Conservation (phyloP, 805 yeast species). For the Spathaspora gorwiae region DNA sequence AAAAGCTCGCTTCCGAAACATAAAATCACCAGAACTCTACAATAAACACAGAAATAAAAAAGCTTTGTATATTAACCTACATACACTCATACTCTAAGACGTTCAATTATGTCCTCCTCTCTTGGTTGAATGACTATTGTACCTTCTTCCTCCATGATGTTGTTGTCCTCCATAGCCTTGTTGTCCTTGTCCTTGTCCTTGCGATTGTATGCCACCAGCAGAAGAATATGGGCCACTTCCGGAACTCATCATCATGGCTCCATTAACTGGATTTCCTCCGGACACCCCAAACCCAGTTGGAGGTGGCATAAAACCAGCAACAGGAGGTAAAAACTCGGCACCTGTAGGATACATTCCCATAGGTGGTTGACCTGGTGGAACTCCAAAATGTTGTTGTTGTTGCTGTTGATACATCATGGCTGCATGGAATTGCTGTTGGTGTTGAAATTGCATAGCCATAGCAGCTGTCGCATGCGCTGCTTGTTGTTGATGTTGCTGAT, state of each 20-base stretch:
- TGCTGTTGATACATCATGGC: conserved; percentile 38
- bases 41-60: background rate
- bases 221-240: background rate
- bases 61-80: too few relatives aligned
- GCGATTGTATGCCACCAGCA: conserved; percentile 3
- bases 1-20: background rate
- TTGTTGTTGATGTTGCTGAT: conserved; percentile 14
- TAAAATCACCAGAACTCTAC: background rate
- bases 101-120: conserved; percentile 9
- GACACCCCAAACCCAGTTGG: background rate
- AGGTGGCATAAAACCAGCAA: conserved; percentile 17
- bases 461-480: conserved; percentile 17
- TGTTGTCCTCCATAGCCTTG: conserved; percentile 9
- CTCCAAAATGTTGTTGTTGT: conserved; percentile 13
- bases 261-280: conserved; percentile 24
- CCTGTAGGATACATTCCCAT: conserved; percentile 27
- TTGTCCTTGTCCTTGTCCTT: conserved; percentile 12
- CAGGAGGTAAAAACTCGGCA: conserved; percentile 34
- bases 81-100: background rate
- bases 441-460: conserved; percentile 30
- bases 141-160: conserved; percentile 13
- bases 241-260: conserved; percentile 18
- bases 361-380: conserved; percentile 31
- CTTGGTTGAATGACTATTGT: conserved; percentile 6
- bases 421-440: conserved; percentile 34